Conservation (phyloP, 2,329 filamentous ascomycete genomes). For the Colletotrichum cordylinicola region DNA sequence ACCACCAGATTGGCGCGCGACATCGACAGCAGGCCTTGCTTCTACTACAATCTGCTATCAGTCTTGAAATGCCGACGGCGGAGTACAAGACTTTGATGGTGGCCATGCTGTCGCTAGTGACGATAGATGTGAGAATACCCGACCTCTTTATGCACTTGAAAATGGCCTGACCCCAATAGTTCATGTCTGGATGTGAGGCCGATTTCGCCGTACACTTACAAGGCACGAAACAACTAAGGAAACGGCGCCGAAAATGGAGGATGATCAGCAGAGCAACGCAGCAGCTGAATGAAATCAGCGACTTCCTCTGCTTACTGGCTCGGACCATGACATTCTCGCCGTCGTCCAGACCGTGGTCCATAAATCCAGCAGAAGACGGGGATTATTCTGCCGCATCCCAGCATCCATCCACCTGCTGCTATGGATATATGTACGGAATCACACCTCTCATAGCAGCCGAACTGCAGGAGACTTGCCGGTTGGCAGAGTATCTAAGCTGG, state of each 20-base stretch:
- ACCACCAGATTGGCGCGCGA: neutral
- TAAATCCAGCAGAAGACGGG: accelerated
- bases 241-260: neutral
- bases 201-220: neutral
- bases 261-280: neutral
- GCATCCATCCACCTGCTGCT: neutral
- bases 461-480: neutral
- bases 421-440: conserved; percentile 1
- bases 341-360: neutral
- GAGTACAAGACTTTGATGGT: conserved; percentile 1
- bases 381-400: neutral
- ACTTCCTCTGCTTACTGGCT: neutral
- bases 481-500: neutral
- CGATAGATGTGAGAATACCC: neutral
- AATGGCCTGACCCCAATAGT: neutral
- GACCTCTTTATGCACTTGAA: neutral
- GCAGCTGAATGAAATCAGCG: conserved; percentile 2
- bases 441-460: neutral
- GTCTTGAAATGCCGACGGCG: neutral
- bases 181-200: neutral
- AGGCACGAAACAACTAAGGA: neutral
- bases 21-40: neutral
- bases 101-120: neutral
- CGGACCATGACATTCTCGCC: neutral
- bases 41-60: neutral